A percentile compares a stretch with the other conserved stretches of the same genome.
Conservation (phyloP, 805 yeast species). For the Suhomyces prunicola region DNA sequence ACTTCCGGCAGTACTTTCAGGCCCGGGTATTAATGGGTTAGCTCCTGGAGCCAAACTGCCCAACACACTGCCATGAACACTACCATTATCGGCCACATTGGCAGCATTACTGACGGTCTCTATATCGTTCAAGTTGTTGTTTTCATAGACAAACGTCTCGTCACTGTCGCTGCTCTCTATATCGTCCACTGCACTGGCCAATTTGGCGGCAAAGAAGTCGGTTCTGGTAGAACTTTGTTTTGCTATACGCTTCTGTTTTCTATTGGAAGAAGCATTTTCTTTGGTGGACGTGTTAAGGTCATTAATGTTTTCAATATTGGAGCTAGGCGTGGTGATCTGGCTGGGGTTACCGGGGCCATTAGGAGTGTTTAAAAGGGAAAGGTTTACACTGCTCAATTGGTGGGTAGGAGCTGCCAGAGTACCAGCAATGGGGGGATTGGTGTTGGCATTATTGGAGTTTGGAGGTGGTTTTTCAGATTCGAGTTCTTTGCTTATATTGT, state of each 20-base stretch:
- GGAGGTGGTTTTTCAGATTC: neutral
- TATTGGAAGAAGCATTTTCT: neutral
- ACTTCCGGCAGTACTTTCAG: neutral
- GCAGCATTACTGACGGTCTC: conserved; percentile 12
- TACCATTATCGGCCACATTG: conserved; percentile 8
- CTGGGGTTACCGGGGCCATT: neutral
- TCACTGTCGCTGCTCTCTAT: conserved; percentile 84
- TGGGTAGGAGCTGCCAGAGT: neutral
- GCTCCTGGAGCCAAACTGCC: neutral
- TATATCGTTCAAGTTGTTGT: conserved; percentile 26
- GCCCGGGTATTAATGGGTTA: neutral
- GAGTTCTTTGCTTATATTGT: neutral
- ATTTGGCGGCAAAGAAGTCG: conserved; percentile 89
- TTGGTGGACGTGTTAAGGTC: neutral
- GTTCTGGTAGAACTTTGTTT: conserved; percentile 71
- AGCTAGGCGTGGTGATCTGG: neutral
- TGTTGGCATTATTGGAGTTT: neutral
- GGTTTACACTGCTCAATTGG: conserved; percentile 1
- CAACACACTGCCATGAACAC: conserved; percentile 11
- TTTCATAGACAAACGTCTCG: conserved; percentile 95
- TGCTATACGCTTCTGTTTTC: conserved; percentile 26
- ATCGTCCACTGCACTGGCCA: conserved; percentile 92
- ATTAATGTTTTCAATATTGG: conserved; percentile 2
- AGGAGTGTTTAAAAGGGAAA: neutral
- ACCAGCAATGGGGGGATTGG: neutral